These are phyloP conservation scores for Smallanthus sonchifolius DNA, from an alignment of 129 eudicot species.

Conservation along the genomic window DNA sequence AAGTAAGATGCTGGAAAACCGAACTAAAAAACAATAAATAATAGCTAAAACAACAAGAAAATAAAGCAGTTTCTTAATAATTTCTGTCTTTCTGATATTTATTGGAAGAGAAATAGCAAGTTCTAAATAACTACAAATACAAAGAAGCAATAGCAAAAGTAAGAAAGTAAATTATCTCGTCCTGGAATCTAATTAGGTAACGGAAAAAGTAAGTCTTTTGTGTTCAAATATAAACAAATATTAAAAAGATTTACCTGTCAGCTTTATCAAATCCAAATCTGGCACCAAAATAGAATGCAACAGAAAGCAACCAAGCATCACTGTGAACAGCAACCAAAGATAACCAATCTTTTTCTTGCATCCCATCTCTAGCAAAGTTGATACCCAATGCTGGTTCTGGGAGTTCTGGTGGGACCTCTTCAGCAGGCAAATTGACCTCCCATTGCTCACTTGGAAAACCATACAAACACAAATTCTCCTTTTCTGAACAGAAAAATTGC, in stretches of 20 bases:
- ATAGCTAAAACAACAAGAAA: not conserved
- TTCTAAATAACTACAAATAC: not conserved
- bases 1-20: not conserved
- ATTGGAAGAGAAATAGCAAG: not conserved
- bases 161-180: not conserved
- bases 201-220: not conserved
- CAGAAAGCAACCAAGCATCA: constrained; percentile 6
- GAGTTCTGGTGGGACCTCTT: constrained; percentile 2
- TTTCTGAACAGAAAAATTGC: not conserved
- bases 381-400: constrained; percentile 2
- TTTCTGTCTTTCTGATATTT: not conserved
- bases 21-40: not conserved
- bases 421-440: constrained; percentile 9
- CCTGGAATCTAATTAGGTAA: not conserved
- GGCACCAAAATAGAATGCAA: constrained; percentile 5
- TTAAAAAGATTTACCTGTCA: not conserved
- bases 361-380: constrained; percentile 4
- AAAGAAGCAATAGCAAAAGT: not conserved
- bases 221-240: not conserved
- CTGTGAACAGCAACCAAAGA: constrained; percentile 2
- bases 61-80: not conserved
- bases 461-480: constrained; percentile 2
- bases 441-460: constrained; percentile 5
- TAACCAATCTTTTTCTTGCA: constrained; percentile 9
- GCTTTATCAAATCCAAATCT: constrained; percentile 7